Percentiles rank a stretch among this genome's conserved stretches.
Evolutionary conservation across 352 stramenopile genomes (phyloP).

Genomic region (Phytophthora uliginosa): DNA sequence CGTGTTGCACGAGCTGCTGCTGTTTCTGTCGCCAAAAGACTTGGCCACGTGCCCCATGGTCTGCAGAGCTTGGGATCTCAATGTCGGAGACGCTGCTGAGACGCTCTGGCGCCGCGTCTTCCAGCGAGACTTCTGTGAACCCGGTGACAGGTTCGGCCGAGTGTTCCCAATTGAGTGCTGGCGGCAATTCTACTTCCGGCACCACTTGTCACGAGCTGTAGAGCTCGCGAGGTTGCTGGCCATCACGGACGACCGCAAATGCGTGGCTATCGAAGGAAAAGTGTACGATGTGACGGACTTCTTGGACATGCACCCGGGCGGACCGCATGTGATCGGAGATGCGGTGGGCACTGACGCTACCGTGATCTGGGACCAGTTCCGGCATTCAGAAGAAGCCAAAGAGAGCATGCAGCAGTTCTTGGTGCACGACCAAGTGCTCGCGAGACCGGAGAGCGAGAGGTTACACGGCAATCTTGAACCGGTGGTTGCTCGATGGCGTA

Average conservation of each 20-base stretch:
- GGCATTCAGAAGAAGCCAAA: slow-evolving; percentile 71
- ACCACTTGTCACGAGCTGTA: slow-evolving; percentile 71
- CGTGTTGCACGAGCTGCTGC: slow-evolving; percentile 59
- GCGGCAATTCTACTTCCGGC: slow-evolving; percentile 80
- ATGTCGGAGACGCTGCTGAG: slow-evolving; percentile 45
- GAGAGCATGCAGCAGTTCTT: slow-evolving; percentile 72
- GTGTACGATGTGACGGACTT: slow-evolving; percentile 83
- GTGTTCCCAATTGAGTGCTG: slow-evolving; percentile 68
- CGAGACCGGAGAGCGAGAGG: slow-evolving; percentile 23
- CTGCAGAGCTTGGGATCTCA: slow-evolving; percentile 45
- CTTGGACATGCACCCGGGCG: slow-evolving; percentile 71
- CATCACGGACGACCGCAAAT: slow-evolving; percentile 52
- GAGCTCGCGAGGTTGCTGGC: slow-evolving; percentile 68
- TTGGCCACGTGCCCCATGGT: slow-evolving; percentile 57
- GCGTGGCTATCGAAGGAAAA: slow-evolving; percentile 65
- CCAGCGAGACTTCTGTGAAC: slow-evolving; percentile 62
- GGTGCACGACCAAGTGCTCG: slow-evolving; percentile 57
- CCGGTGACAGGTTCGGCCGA: slow-evolving; percentile 53
- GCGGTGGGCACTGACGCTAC: slow-evolving; percentile 77
- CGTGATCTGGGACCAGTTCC: slow-evolving; percentile 76
- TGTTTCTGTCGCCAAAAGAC: slow-evolving; percentile 61
- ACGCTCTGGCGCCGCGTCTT: slow-evolving; percentile 66
- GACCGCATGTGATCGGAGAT: slow-evolving; percentile 78
- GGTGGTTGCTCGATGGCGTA: slow-evolving; percentile 54
- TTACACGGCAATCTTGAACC: slow-evolving; percentile 50